Conservation (phyloP, 73 alveolate species). For the Paramecium tetraurelia region DNA sequence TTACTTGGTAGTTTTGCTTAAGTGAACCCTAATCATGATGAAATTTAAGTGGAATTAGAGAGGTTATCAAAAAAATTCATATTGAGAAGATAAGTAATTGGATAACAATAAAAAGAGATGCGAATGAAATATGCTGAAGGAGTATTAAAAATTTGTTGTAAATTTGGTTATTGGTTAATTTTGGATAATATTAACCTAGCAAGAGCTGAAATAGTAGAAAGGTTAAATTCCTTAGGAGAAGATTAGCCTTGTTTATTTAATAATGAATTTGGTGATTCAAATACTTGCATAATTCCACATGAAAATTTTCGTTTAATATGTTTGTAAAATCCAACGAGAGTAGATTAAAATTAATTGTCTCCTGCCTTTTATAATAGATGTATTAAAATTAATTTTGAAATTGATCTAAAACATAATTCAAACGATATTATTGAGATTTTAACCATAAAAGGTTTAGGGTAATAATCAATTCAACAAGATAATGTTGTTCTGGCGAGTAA, state of each 20-base stretch:
- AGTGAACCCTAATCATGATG: neutral
- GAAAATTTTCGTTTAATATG: neutral
- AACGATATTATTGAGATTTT: neutral
- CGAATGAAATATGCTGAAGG: neutral
- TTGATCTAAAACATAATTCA: neutral
- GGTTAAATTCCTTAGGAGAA: neutral
- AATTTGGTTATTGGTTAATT: neutral
- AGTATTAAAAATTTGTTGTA: neutral
- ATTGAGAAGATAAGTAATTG: no score
- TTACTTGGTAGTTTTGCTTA: neutral
- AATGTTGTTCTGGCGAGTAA: neutral
- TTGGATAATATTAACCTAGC: neutral
- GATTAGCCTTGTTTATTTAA: neutral
- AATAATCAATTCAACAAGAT: neutral
- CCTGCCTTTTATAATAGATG: neutral
- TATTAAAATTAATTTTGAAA: neutral
- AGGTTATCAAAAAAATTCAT: neutral
- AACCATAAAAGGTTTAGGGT: neutral
- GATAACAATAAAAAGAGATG: neutral
- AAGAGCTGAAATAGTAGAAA: neutral
- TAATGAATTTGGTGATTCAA: neutral
- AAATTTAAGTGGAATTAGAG: neutral
- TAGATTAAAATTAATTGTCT: neutral
- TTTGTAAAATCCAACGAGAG: neutral
- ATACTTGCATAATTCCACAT: neutral